Evolutionary conservation across 192 early-diverging fungal species (phyloP).

Genomic region (Backusella liffmaniae): DNA sequence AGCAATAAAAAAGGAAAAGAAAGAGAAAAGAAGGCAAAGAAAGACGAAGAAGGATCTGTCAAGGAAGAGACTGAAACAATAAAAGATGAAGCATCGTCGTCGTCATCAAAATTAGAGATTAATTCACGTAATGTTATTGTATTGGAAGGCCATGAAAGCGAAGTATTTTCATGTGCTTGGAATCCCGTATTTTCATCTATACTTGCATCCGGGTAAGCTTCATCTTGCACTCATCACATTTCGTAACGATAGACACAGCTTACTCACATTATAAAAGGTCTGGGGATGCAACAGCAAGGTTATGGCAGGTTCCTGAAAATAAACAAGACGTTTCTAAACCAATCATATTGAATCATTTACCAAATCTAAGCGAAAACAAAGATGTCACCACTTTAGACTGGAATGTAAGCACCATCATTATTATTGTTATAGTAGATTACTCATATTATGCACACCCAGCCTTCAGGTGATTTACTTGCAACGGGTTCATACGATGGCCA

Average conservation of each 20-base stretch:
- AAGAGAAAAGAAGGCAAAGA: slow-evolving; percentile 47
- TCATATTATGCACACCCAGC: slow-evolving; percentile 49
- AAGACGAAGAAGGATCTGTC: slow-evolving; percentile 21
- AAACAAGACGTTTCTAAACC: slow-evolving; percentile 47
- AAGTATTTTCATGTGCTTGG: slow-evolving; percentile 82
- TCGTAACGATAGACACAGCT: too few relatives aligned
- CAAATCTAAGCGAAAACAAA: slow-evolving; percentile 48
- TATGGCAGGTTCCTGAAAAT: slow-evolving; percentile 77
- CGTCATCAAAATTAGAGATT: slow-evolving; percentile 28
- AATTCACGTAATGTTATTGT: slow-evolving; percentile 49
- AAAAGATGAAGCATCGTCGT: not conserved
- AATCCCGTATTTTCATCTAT: slow-evolving; percentile 61
- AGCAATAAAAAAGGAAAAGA: slow-evolving; percentile 42
- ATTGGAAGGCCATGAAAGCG: slow-evolving; percentile 65
- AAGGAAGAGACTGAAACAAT: slow-evolving; percentile 7
- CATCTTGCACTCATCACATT: too few relatives aligned
- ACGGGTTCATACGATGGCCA: slow-evolving; percentile 86
- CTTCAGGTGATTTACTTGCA: slow-evolving; percentile 74
- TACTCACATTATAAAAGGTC: slow-evolving; percentile 39
- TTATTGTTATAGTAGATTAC: not conserved
- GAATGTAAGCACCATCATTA: slow-evolving; percentile 61
- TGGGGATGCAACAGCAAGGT: slow-evolving; percentile 80
- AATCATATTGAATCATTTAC: slow-evolving; percentile 56
- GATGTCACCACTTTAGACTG: slow-evolving; percentile 86
- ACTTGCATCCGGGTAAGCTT: slow-evolving; percentile 74